Evolutionary conservation across 768 basidiomycete genomes (phyloP).

Genomic region (Leccinum barrowsii): DNA sequence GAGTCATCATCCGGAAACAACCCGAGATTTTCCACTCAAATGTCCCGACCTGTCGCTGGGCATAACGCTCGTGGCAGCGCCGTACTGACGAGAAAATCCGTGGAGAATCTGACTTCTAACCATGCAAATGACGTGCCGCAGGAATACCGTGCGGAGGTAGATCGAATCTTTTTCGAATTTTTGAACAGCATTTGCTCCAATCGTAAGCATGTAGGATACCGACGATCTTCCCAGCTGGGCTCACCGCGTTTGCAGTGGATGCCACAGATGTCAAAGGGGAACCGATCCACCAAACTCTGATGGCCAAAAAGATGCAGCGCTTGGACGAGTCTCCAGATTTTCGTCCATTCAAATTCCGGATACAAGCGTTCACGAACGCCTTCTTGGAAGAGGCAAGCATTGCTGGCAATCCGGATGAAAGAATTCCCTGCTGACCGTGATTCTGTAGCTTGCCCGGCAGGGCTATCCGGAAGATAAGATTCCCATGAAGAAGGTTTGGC

Average conservation of each 20-base stretch:
- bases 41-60: slow-evolving; percentile 14
- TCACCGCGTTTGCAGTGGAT: slow-evolving; percentile 59
- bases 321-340: slow-evolving; percentile 96
- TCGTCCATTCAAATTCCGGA: slow-evolving; percentile 98
- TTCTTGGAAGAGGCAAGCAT: slow-evolving; percentile 82
- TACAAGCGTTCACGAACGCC: slow-evolving; percentile 94
- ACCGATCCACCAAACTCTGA: slow-evolving; percentile 94
- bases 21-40: slow-evolving; percentile 18
- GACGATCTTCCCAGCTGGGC: slow-evolving; percentile 4
- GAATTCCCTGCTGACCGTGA: slow-evolving; percentile 9
- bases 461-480: slow-evolving; percentile 93
- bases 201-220: slow-evolving; percentile 48
- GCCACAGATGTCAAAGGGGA: slow-evolving; percentile 93
- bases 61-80: slow-evolving; percentile 15
- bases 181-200: slow-evolving; percentile 87
- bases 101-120: slow-evolving; percentile 27
- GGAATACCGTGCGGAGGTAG: slow-evolving; percentile 79
- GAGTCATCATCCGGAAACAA: slow-evolving; percentile 29
- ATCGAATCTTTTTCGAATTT: slow-evolving; percentile 88
- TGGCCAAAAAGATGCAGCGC: slow-evolving; percentile 99
- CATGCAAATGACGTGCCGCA: slow-evolving; percentile 67
- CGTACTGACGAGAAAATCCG: slow-evolving; percentile 18
- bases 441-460: slow-evolving; percentile 65
- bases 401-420: slow-evolving; percentile 1
- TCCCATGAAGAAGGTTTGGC: slow-evolving; percentile 88